Percentiles rank a stretch among this genome's conserved stretches.
These are phyloP conservation scores for Sphagnum contortum DNA, from an alignment of 225 moss, liverwort and hornwort species.

Conservation along the genomic window DNA sequence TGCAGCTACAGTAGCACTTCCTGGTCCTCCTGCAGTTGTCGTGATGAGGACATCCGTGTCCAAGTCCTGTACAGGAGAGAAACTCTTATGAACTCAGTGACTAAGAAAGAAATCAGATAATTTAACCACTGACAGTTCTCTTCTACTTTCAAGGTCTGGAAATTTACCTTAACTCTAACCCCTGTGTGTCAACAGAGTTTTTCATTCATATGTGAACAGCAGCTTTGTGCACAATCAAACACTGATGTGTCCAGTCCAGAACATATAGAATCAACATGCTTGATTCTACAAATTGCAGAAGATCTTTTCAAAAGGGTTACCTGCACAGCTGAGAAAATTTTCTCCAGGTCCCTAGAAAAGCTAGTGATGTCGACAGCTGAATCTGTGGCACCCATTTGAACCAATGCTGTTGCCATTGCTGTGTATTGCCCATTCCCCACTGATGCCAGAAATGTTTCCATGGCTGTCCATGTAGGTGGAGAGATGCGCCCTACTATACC, in stretches of 20 bases:
- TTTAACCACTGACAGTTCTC: no score
- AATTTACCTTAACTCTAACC: no score
- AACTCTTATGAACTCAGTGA: background rate
- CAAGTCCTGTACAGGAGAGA: constrained; percentile 39
- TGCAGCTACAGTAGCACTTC: constrained; percentile 55
- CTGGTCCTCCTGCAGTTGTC: constrained; percentile 43
- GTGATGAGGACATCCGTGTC: constrained; percentile 67
- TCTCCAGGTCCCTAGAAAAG: constrained; percentile 84
- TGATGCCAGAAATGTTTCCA: constrained; percentile 77
- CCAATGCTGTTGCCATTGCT: constrained; percentile 87
- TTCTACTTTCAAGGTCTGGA: no score
- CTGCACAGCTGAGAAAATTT: constrained; percentile 78
- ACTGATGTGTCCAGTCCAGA: no score
- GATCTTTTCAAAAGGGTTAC: constrained; percentile 12
- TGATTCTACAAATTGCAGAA: no score
- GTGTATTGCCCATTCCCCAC: constrained; percentile 67
- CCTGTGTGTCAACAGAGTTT: no score
- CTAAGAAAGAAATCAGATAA: no score
- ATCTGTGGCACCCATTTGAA: constrained; percentile 93
- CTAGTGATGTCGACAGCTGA: constrained; percentile 51
- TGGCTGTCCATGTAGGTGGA: constrained; percentile 82
- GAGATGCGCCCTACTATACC: constrained; percentile 98
- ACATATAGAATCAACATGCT: no score
- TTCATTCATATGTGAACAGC: no score
- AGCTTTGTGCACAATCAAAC: no score